Evolutionary conservation across 108 stramenopile species (phyloP), one percentile per base, ranked within the genome.

Genomic region (Skeletonema grethae): DNA sequence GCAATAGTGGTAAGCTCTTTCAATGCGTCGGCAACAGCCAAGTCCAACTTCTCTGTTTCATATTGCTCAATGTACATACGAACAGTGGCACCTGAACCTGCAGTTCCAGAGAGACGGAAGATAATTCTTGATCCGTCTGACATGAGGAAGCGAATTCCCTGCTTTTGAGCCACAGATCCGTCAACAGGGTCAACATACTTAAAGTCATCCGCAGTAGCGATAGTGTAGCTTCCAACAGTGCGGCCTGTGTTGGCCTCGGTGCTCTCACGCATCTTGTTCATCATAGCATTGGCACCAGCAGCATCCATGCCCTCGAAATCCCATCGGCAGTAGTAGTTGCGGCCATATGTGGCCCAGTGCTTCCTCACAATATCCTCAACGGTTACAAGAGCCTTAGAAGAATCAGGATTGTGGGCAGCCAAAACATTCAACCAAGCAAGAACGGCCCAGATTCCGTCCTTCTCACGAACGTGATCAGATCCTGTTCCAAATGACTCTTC

Each of bases 371-470:
- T 95, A 73, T 97, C 96, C 73, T 99, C 94, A 39, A 99, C 97
- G 30, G 88, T 88, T 1, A 97, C 96, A 29, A 99, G 86, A 22
- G 95, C 89, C 75, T 91, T 85, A 7, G 67, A 76, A 34, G 86
- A 61, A 79, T 92, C 90, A 41, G 75, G 58, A 76, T 99, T 99
- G 72, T 77, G 79, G 29, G 85, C 74, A 10, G 98, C 98, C 38
- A 99, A 88, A 67, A 99, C 95, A 43, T 81, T 82, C 70, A 99
- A 79, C 99, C 99, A 99, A 5, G 98, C 98, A 55, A 99, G 78
- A 29, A 99, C 98, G 18, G 99, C 99, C 97, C 98, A 99, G 76
- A 99, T 87, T 71, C 99, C 99, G 85, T 99, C 99, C 96, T 99
- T 99, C 79, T 99, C 99, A 58, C 99, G 87, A 29, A 99, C 86